Evolutionary conservation across 2,329 filamentous ascomycete species (phyloP).

Genomic region (Colletotrichum liaoningense): DNA sequence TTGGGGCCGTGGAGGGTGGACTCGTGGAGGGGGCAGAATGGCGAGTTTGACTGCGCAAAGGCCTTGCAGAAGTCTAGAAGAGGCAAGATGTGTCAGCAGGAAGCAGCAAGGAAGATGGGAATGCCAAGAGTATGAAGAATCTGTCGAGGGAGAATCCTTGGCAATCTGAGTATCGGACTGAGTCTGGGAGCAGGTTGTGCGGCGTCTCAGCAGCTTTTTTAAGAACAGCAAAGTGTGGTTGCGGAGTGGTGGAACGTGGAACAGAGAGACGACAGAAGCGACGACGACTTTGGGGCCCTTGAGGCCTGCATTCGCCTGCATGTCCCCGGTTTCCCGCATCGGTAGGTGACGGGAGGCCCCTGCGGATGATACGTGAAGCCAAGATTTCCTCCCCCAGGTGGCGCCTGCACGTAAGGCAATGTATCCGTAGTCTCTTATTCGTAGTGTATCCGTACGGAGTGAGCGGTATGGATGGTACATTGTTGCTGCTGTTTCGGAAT

Average conservation of each 20-base stretch:
- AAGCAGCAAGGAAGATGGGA: not conserved
- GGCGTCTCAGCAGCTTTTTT: slow-evolving; percentile 36
- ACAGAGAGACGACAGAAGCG: not conserved
- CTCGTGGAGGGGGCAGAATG: not conserved
- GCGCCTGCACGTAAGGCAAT: not conserved
- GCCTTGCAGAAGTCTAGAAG: not conserved
- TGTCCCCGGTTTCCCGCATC: slow-evolving; percentile 3
- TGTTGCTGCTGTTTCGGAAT: slow-evolving; percentile 9
- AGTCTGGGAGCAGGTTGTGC: slow-evolving; percentile 35
- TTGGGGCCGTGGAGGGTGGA: not conserved
- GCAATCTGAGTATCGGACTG: slow-evolving; percentile 33
- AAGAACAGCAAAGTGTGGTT: slow-evolving; percentile 22
- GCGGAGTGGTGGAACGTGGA: not conserved
- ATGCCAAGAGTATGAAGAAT: slow-evolving; percentile 3
- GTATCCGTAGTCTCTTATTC: too few species aligned
- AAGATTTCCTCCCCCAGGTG: not conserved
- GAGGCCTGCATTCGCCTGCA: not conserved
- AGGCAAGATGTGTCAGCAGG: slow-evolving; percentile 18
- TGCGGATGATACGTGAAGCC: not conserved
- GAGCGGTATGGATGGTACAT: not conserved
- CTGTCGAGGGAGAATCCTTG: slow-evolving; percentile 29
- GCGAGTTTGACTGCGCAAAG: not conserved
- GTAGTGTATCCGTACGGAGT: too few species aligned
- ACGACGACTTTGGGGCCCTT: not conserved
- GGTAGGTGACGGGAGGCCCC: slow-evolving; percentile 3